Conservation (phyloP, 2,329 filamentous ascomycete genomes). For the Trichophaea hybrida region DNA sequence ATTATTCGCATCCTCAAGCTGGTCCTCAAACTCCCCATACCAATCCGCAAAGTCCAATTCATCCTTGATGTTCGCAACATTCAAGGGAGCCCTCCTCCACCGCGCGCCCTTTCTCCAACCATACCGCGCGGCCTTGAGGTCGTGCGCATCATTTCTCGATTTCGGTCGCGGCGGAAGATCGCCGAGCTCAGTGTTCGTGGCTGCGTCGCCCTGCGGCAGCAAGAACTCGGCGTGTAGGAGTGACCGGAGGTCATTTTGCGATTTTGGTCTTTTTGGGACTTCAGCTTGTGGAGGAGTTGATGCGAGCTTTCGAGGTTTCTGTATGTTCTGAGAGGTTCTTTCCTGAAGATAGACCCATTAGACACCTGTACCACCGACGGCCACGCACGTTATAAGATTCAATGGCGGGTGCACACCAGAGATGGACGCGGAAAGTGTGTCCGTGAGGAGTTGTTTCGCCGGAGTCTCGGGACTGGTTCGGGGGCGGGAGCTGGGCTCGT, state of each 20-base stretch:
- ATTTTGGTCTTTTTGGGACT: conserved; percentile 23
- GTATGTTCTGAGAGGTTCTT: conserved; percentile 16
- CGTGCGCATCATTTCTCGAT: conserved; percentile 19
- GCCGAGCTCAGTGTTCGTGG: not conserved
- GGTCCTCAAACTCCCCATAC: conserved; percentile 47
- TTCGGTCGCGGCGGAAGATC: conserved; percentile 15
- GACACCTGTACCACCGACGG: not conserved
- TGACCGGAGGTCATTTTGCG: conserved; percentile 18
- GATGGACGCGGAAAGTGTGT: conserved; percentile 14
- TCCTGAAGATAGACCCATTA: conserved; percentile 10
- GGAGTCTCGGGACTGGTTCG: conserved; percentile 11
- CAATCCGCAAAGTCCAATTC: conserved; percentile 45
- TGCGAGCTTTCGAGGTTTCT: conserved; percentile 5
- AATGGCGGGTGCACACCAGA: conserved; percentile 9
- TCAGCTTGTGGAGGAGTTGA: conserved; percentile 23
- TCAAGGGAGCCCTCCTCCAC: conserved; percentile 30
- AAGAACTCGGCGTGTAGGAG: conserved; percentile 6
- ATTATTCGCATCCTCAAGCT: conserved; percentile 67
- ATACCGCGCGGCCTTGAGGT: conserved; percentile 8
- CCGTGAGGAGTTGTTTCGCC: conserved; percentile 15
- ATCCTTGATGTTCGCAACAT: conserved; percentile 40
- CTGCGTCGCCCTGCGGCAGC: not conserved
- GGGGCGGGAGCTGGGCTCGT: conserved; percentile 11
- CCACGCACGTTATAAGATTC: not conserved
- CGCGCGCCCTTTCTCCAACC: conserved; percentile 9